A percentile compares a stretch with the other conserved stretches of the same genome.
These are phyloP conservation scores for Nelumbo lutea DNA, from an alignment of 164 flowering plant species.

Conservation along the genomic window DNA sequence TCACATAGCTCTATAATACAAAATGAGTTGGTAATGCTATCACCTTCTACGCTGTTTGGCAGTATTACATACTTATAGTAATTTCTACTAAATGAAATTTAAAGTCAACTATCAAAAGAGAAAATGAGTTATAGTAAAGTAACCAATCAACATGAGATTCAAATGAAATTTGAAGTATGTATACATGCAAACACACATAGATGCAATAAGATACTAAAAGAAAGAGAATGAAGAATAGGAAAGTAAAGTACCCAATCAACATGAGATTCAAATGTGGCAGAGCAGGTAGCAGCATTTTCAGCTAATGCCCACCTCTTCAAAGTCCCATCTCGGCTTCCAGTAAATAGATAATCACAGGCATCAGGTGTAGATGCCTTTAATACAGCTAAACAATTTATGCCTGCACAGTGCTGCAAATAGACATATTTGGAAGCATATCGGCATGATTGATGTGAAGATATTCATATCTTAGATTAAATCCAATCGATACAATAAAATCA, in stretches of 20 bases:
- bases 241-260: constrained; percentile 78
- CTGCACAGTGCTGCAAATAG: constrained; percentile 84
- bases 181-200: too few species aligned
- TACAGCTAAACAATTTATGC: constrained; percentile 79
- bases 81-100: too few species aligned
- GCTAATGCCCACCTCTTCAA: constrained; percentile 78
- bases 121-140: too few species aligned
- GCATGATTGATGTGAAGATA: not conserved
- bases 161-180: too few species aligned
- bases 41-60: too few species aligned
- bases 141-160: too few species aligned
- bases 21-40: too few species aligned
- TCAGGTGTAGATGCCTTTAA: constrained; percentile 44
- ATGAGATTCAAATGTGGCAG: constrained; percentile 97
- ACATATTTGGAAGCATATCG: not conserved
- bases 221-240: not conserved
- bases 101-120: too few species aligned
- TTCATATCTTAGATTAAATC: not conserved
- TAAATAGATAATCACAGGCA: constrained; percentile 58
- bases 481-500: not conserved
- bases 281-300: constrained; percentile 75
- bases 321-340: constrained; percentile 98
- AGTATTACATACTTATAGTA: too few species aligned
- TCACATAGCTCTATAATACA: too few species aligned
- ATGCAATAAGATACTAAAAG: not conserved